phyloP scores from a whole-genome alignment of 306 rosid genomes.

The Vigna hirtella region DNA sequence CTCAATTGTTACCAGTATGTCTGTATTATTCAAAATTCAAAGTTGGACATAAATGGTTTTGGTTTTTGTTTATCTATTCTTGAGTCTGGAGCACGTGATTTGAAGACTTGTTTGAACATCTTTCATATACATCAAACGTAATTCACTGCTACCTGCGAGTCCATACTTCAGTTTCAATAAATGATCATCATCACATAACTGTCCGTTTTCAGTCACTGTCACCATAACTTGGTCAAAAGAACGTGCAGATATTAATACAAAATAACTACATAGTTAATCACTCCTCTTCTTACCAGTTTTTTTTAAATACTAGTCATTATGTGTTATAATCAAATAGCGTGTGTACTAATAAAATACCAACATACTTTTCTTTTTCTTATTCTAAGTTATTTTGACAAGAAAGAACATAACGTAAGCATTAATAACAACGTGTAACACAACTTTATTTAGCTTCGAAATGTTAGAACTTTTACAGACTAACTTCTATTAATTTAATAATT shows the following conservation, averaged over 20 bases:
- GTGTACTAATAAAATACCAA: background rate
- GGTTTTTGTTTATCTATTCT: background rate
- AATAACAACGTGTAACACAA: too few species aligned
- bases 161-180: background rate
- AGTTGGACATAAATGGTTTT: background rate
- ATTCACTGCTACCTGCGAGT: background rate
- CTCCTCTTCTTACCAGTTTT: background rate
- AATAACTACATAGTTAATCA: background rate
- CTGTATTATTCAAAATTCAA: background rate
- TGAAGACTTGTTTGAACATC: background rate
- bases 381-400: too few species aligned
- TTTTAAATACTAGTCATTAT: too few species aligned
- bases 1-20: background rate
- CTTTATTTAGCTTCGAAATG: too few species aligned
- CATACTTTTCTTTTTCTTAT: too few species aligned
- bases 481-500: too few species aligned
- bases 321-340: background rate
- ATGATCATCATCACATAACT: background rate
- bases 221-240: background rate
- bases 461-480: too few species aligned
- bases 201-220: background rate
- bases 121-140: background rate
- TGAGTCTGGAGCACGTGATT: background rate
- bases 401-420: too few species aligned
- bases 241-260: background rate